Evolutionary conservation across 768 basidiomycete genomes (phyloP).

Genomic region (Nevesoporus exiguus): DNA sequence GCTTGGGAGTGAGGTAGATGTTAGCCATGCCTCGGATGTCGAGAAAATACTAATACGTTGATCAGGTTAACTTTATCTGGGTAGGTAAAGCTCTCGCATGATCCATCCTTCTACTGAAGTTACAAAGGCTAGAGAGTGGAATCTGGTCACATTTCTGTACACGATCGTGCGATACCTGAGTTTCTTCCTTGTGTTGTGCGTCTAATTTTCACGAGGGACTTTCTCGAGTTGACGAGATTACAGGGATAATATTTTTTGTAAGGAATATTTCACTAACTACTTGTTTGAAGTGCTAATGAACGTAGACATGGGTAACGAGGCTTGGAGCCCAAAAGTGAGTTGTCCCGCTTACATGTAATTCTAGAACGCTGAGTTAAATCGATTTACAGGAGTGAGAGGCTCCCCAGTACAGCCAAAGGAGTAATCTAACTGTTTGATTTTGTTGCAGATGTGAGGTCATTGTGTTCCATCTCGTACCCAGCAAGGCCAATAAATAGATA

Average conservation of each 20-base stretch:
- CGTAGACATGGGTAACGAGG: slow-evolving; percentile 1
- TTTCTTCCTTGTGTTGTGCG: slow-evolving; percentile 13
- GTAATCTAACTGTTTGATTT: neutral
- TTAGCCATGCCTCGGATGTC: neutral
- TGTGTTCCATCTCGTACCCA: neutral
- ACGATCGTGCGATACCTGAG: slow-evolving; percentile 19
- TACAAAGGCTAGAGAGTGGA: slow-evolving; percentile 18
- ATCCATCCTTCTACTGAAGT: neutral
- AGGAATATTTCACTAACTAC: neutral
- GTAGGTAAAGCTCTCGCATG: neutral
- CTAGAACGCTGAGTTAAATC: neutral
- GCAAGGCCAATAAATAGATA: neutral
- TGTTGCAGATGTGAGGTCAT: slow-evolving; percentile 10
- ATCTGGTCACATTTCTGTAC: slow-evolving; percentile 15
- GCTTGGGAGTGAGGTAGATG: slow-evolving; percentile 12
- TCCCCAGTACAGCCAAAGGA: neutral
- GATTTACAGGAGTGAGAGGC: slow-evolving; percentile 11
- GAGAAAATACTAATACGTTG: neutral
- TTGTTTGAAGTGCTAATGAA: neutral
- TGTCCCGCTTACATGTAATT: neutral
- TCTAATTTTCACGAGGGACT: neutral
- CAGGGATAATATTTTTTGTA: slow-evolving; percentile 11
- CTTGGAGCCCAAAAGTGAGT: slow-evolving; percentile 14
- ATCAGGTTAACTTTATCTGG: slow-evolving; percentile 21
- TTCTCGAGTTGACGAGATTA: neutral